Conservation (phyloP, 306 rosid genomes). For the Rubus parviflorus region DNA sequence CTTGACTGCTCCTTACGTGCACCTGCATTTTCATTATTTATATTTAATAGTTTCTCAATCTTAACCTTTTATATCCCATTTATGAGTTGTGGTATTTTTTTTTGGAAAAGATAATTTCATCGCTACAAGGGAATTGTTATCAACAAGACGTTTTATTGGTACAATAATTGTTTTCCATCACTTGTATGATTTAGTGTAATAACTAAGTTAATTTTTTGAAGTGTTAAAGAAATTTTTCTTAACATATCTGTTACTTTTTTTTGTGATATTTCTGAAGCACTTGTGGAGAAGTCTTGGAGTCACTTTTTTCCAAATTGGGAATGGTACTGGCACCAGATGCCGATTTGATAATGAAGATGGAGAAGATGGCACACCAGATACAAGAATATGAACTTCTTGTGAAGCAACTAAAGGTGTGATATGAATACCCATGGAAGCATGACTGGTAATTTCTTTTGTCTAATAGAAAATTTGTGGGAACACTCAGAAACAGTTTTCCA, state of each 20-base stretch:
- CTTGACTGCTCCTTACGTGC: slow-evolving; percentile 3
- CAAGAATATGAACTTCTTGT: slow-evolving; percentile 69
- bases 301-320: slow-evolving; percentile 47
- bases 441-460: neutral
- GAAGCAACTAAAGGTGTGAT: slow-evolving; percentile 76
- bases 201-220: slow-evolving; percentile 22
- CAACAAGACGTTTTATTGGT: neutral
- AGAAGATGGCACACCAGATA: slow-evolving; percentile 44
- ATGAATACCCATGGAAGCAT: slow-evolving; percentile 15
- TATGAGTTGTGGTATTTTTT: neutral
- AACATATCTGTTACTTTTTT: slow-evolving; percentile 1
- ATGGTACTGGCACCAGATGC: slow-evolving; percentile 35
- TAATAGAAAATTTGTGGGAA: neutral
- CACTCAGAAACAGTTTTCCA: neutral
- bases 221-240: neutral
- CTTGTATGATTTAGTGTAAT: neutral
- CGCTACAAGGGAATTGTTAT: neutral
- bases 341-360: slow-evolving; percentile 40
- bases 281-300: slow-evolving; percentile 55
- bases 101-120: neutral
- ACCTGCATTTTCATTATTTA: neutral
- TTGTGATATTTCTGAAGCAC: slow-evolving; percentile 36
- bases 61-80: neutral
- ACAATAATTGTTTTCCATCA: neutral
- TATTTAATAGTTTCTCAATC: neutral